phyloP scores from a whole-genome alignment of 169 alveolate species.

The Amoebophrya sp. region DNA sequence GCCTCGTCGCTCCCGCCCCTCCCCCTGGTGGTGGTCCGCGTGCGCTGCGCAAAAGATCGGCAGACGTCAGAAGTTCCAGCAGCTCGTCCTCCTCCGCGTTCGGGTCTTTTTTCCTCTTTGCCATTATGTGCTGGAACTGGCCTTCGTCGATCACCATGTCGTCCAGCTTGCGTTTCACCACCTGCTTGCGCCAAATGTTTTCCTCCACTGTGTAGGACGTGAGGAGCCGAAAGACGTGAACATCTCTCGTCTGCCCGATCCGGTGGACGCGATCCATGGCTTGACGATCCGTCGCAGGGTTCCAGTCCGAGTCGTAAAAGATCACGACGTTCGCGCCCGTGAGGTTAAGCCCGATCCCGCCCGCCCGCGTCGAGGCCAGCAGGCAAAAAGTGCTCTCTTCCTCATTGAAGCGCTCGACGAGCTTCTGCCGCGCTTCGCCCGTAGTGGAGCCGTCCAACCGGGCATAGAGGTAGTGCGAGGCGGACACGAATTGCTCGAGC shows the following conservation, averaged over 20 bases:
- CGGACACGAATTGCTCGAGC: constrained; percentile 56
- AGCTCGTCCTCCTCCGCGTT: too few species aligned
- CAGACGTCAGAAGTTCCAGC: too few species aligned
- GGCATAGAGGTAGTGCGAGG: constrained; percentile 65
- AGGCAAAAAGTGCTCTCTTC: not conserved
- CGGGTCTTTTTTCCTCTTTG: too few species aligned
- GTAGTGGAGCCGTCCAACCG: constrained; percentile 67
- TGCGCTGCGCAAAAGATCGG: too few species aligned
- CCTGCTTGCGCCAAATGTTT: constrained; percentile 50
- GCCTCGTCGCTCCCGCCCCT: too few species aligned
- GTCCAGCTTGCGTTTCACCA: not conserved
- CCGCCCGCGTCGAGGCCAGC: constrained; percentile 59
- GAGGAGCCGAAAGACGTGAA: constrained; percentile 76
- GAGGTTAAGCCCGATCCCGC: constrained; percentile 93
- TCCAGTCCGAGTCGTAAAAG: constrained; percentile 97
- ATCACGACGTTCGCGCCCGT: constrained; percentile 96
- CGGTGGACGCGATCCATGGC: constrained; percentile 77
- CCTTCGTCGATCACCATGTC: constrained; percentile 6
- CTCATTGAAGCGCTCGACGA: constrained; percentile 21
- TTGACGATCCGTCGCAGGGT: constrained; percentile 93
- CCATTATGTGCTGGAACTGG: too few species aligned
- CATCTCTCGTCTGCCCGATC: constrained; percentile 26
- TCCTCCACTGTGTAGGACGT: constrained; percentile 92
- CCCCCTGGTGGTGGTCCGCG: too few species aligned
- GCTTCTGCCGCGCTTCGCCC: constrained; percentile 18